Conservation (phyloP, 2,329 filamentous ascomycete genomes). For the Colletotrichum sojae region DNA sequence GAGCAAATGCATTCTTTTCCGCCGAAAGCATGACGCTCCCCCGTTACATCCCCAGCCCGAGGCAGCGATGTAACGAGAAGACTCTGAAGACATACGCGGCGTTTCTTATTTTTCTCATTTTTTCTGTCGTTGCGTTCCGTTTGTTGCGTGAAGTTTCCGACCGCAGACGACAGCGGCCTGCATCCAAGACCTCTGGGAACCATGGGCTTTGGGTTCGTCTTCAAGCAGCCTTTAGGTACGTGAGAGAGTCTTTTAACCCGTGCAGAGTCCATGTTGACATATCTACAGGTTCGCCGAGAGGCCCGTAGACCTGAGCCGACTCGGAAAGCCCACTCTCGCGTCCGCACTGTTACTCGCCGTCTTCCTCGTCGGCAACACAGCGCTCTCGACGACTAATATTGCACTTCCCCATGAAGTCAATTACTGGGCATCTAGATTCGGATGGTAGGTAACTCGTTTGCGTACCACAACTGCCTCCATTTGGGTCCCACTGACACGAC, state of each 20-base stretch:
- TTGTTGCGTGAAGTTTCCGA: conserved; percentile 12
- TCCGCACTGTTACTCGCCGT: background rate
- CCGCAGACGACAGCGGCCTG: background rate
- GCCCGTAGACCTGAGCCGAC: conserved; percentile 6
- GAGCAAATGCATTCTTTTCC: background rate
- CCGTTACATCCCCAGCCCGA: background rate
- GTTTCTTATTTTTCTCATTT: conserved; percentile 16
- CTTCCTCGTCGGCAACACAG: conserved; percentile 4
- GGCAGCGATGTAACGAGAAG: conserved; percentile 29
- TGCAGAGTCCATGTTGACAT: conserved; percentile 3
- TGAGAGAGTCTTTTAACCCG: background rate
- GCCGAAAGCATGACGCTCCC: conserved; percentile 1
- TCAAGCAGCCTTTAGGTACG: conserved; percentile 2
- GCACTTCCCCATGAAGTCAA: conserved; percentile 20
- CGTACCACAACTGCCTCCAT: too few relatives aligned
- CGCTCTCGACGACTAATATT: background rate
- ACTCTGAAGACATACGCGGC: conserved; percentile 18
- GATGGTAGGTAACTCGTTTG: conserved; percentile 41
- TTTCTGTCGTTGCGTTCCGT: background rate
- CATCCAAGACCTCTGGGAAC: too few relatives aligned
- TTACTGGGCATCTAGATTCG: conserved; percentile 43
- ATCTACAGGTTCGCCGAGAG: conserved; percentile 8
- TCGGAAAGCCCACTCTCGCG: conserved; percentile 16
- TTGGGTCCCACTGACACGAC: too few relatives aligned
- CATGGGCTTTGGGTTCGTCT: background rate